Conservation (phyloP, 2,329 filamentous ascomycete species). For the Zasmidium cellare region DNA sequence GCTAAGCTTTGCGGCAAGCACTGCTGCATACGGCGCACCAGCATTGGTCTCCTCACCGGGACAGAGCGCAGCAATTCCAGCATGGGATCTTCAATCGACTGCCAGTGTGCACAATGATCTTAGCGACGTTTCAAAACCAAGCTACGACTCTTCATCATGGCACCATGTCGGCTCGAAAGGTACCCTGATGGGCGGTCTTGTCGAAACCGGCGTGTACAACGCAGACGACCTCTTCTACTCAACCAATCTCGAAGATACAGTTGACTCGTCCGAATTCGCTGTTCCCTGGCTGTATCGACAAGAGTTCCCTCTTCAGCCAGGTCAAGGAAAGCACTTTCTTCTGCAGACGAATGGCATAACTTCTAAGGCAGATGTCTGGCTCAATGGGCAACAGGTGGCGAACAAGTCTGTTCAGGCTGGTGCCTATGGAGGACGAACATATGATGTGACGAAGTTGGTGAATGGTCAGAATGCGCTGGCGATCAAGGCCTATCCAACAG, state of each 20-base stretch:
- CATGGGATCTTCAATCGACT: slow-evolving; percentile 12
- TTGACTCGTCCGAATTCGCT: slow-evolving; percentile 3
- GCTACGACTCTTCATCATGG: slow-evolving; percentile 12
- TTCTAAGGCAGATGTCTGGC: slow-evolving; percentile 14
- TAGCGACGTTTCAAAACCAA: background rate
- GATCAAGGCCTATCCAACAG: slow-evolving; percentile 6
- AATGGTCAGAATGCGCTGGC: slow-evolving; percentile 2
- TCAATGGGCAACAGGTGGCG: slow-evolving; percentile 8
- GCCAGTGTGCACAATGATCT: slow-evolving; percentile 5
- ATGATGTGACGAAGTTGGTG: slow-evolving; percentile 10
- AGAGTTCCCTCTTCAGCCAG: slow-evolving; percentile 6
- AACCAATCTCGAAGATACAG: slow-evolving; percentile 6
- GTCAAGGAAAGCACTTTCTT: slow-evolving; percentile 7
- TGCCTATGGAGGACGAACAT: slow-evolving; percentile 14
- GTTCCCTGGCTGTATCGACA: slow-evolving; percentile 12
- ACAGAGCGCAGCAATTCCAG: slow-evolving; percentile 5
- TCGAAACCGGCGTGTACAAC: slow-evolving; percentile 10
- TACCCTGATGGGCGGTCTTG: slow-evolving; percentile 10
- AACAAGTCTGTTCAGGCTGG: slow-evolving; percentile 6
- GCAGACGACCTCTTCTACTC: slow-evolving; percentile 10
- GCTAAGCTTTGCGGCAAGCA: background rate
- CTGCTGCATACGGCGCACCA: background rate
- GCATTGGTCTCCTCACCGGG: background rate
- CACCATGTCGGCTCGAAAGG: slow-evolving; percentile 7
- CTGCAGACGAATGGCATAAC: slow-evolving; percentile 13